phyloP scores from a whole-genome alignment of 192 early-diverging fungal genomes.

The Coemansia sp. region DNA sequence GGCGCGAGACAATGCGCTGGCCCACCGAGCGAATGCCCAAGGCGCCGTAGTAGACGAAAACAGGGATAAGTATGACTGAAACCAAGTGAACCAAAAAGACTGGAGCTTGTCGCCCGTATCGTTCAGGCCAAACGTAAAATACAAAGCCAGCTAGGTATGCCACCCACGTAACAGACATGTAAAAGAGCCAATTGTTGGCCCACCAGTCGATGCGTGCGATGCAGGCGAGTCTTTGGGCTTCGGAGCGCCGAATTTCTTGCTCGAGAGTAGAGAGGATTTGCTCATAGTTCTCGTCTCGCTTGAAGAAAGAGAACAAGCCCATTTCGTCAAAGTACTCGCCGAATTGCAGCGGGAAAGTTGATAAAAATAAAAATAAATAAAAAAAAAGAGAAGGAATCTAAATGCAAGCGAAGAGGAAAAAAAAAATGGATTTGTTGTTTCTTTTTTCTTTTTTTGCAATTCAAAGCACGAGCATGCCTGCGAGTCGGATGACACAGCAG shows the following conservation, averaged over 20 bases:
- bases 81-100: conserved; percentile 22
- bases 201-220: conserved; percentile 32
- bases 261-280: conserved; percentile 63
- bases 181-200: conserved; percentile 43
- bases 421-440: too few species aligned
- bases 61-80: conserved; percentile 20
- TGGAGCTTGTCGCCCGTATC: conserved; percentile 18
- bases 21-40: conserved; percentile 22
- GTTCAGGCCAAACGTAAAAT: conserved; percentile 51
- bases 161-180: conserved; percentile 40
- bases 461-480: too few species aligned
- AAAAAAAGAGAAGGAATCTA: neutral
- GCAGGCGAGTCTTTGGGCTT: conserved; percentile 37
- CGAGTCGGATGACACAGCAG: too few species aligned
- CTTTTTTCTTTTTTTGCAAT: neutral
- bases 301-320: conserved; percentile 43
- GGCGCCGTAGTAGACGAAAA: conserved; percentile 49
- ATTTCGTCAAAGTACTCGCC: conserved; percentile 13
- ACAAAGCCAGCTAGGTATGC: conserved; percentile 35
- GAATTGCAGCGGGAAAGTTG: too few species aligned
- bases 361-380: neutral
- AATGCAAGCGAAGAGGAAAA: neutral
- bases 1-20: conserved; percentile 22
- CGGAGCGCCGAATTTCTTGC: conserved; percentile 57
- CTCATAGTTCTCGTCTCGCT: conserved; percentile 62